phyloP scores from a whole-genome alignment of 331 rosid species.

The Saraca asoca region DNA sequence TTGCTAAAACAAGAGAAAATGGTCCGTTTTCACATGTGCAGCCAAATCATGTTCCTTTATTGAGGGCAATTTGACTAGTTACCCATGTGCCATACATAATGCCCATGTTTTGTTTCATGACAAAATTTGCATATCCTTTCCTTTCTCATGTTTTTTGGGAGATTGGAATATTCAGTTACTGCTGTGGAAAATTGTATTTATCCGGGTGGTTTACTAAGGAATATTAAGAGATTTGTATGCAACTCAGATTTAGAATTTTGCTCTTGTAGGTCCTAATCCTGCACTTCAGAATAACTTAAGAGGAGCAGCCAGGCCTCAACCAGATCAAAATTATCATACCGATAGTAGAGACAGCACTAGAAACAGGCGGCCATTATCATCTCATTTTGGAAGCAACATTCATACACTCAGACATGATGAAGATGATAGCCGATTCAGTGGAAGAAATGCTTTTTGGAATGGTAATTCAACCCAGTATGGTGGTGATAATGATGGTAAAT shows the following conservation, averaged over 20 bases:
- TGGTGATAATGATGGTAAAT: slow-evolving; percentile 44
- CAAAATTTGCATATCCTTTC: no score
- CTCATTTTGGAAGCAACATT: slow-evolving; percentile 53
- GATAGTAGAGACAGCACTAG: slow-evolving; percentile 29
- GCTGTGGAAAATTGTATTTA: background rate
- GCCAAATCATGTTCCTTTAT: no score
- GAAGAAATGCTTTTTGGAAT: slow-evolving; percentile 59
- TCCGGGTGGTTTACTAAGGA: background rate
- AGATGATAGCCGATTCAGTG: slow-evolving; percentile 48
- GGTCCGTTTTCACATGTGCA: no score
- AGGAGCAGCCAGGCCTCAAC: slow-evolving; percentile 26
- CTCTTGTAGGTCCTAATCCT: slow-evolving; percentile 43
- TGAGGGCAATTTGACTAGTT: no score
- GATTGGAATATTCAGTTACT: no score
- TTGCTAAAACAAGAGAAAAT: no score
- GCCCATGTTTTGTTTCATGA: no score
- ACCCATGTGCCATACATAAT: no score
- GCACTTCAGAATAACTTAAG: background rate
- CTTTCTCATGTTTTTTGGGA: no score
- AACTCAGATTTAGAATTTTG: background rate
- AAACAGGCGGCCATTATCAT: slow-evolving; percentile 25
- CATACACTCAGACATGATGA: slow-evolving; percentile 57
- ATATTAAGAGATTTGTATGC: background rate
- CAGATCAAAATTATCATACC: slow-evolving; percentile 28
- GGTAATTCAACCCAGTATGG: slow-evolving; percentile 70